A percentile compares a stretch with the other conserved stretches of the same genome.
Evolutionary conservation across 2,329 filamentous ascomycete genomes (phyloP).

Genomic region (Fulvia fulva): DNA sequence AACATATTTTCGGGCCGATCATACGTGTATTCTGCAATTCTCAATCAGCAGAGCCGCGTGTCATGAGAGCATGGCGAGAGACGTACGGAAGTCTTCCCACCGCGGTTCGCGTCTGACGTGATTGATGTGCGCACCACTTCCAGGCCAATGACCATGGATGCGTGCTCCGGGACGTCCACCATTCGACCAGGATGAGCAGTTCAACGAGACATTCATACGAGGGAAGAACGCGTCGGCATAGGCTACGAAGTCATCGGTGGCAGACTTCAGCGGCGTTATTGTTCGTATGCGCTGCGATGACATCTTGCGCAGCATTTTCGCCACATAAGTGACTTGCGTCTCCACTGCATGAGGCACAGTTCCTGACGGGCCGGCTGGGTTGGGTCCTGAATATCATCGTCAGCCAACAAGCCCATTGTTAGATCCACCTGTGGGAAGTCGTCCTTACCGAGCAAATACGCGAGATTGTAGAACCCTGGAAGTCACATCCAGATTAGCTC

Average conservation of each 20-base stretch:
- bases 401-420: neutral
- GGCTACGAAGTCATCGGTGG: constrained; percentile 43
- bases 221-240: constrained; percentile 47
- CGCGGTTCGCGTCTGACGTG: constrained; percentile 53
- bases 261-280: constrained; percentile 54
- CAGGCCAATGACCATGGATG: constrained; percentile 68
- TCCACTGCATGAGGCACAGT: constrained; percentile 54
- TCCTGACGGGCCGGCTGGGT: constrained; percentile 18
- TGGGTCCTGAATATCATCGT: constrained; percentile 15
- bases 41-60: neutral
- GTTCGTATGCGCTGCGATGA: constrained; percentile 62
- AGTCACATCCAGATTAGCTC: neutral
- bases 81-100: constrained; percentile 52
- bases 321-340: constrained; percentile 61
- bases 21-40: constrained; percentile 46
- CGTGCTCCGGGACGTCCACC: constrained; percentile 58
- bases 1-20: constrained; percentile 49
- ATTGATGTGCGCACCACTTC: constrained; percentile 60
- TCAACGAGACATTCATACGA: constrained; percentile 53
- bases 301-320: constrained; percentile 64
- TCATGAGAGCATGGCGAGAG: neutral
- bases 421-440: neutral
- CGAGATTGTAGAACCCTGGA: constrained; percentile 15
- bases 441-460: constrained; percentile 22
- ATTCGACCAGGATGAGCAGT: constrained; percentile 71